Percentiles rank a stretch among this genome's conserved stretches.
phyloP scores from a whole-genome alignment of 2,329 filamentous ascomycete genomes.

The Grosmannia serpens region DNA sequence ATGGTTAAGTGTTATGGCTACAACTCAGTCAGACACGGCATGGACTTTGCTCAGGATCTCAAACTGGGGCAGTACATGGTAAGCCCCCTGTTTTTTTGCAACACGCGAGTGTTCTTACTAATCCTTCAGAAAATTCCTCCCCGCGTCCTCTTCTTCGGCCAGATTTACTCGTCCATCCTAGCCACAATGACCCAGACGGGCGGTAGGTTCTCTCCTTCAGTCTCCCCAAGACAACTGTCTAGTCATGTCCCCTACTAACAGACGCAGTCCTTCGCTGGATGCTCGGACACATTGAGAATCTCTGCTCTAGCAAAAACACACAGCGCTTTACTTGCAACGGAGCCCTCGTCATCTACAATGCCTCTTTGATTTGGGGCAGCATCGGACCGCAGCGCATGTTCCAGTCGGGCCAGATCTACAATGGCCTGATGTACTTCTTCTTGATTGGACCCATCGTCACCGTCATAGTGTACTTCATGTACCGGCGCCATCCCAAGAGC shows the following conservation, averaged over 20 bases:
- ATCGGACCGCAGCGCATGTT: conserved; percentile 40
- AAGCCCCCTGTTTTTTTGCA: too few species aligned
- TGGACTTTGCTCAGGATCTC: conserved; percentile 30
- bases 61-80: conserved; percentile 10
- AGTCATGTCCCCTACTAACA: background rate
- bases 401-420: too few species aligned
- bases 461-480: conserved; percentile 4
- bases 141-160: conserved; percentile 44
- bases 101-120: too few species aligned
- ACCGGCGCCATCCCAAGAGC: conserved; percentile 4
- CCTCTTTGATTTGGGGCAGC: conserved; percentile 43
- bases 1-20: conserved; percentile 31
- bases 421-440: conserved; percentile 35
- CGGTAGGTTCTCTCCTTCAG: too few species aligned
- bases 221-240: too few species aligned
- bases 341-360: conserved; percentile 45
- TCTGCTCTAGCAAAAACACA: conserved; percentile 35
- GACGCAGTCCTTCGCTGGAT: conserved; percentile 29
- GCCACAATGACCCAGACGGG: conserved; percentile 27
- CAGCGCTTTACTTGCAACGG: conserved; percentile 40
- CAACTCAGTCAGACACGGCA: conserved; percentile 33
- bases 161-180: conserved; percentile 45
- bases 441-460: conserved; percentile 23
- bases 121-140: conserved; percentile 41
- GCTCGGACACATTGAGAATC: conserved; percentile 33